Evolutionary conservation across 2,329 filamentous ascomycete species (phyloP), one percentile per base, ranked within the genome.

Genomic region (Fusarium sp.): DNA sequence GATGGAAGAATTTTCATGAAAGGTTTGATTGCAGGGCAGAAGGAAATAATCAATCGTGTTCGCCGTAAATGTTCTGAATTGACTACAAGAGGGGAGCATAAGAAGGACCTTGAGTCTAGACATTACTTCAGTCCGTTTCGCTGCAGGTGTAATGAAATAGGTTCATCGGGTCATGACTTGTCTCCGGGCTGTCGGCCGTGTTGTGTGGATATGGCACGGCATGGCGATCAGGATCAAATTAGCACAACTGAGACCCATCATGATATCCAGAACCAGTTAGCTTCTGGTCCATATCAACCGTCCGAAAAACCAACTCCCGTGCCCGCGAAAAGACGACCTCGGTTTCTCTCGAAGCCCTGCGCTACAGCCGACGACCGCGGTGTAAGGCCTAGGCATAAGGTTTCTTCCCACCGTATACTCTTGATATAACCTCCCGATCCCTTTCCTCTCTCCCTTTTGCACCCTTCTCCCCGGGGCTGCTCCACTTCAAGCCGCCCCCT

Each of bases 331-430:
- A 69, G 73, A 65, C 63, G 73, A 78, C 76, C 76, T 75, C 71
- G 76, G 76, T 69, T 48, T 70, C 49, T 67, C 52, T 67, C 48
- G 57, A 68, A 49, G 55, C 66, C 55, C 57, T 39, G 70, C 52
- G 70, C 55, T 39, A 73, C 65, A 77, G 75, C 75, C 75, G 75
- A 77, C 58, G 67, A 73, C 76, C 76, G 76, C 73, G 74, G 76
- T 54, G 63, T 65, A 48, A 68, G 56, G 28, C 38, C 45, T 11
- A 54, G 54, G 54, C 57, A 72, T 57, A 54, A 70, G 48, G 56
- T 28, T 57, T 22, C 33, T 58, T 69, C 60, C 76, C 70, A 69
- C 62, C 49, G 47, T 59, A 41, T 67, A 26, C 60, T 54, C 49
- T 63, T 69, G 58, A 55, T 68, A 66, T 73, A 55, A 62, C 44